Conservation (phyloP, 768 basidiomycete genomes). For the Collybiopsis luxurians region DNA sequence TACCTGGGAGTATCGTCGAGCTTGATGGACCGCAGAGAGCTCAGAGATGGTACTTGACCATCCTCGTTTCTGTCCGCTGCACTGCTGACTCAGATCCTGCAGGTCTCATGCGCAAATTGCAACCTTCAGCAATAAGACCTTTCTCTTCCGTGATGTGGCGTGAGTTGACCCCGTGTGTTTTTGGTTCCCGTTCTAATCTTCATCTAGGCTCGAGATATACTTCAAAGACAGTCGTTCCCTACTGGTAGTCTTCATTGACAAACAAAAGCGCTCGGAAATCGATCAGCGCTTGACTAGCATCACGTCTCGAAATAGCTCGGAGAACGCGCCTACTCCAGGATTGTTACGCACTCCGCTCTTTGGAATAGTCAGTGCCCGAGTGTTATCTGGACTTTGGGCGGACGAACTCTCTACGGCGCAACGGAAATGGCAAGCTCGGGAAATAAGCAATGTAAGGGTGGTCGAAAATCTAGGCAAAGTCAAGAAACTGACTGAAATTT, state of each 20-base stretch:
- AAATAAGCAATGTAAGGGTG: conserved; percentile 81
- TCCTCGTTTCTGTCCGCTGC: background rate
- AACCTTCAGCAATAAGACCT: conserved; percentile 76
- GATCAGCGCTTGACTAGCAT: conserved; percentile 51
- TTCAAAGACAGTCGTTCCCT: conserved; percentile 91
- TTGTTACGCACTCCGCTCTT: conserved; percentile 54
- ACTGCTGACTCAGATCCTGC: conserved; percentile 4
- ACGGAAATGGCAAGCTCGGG: conserved; percentile 82
- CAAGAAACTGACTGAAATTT: background rate
- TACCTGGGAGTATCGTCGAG: conserved; percentile 82
- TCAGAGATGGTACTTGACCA: conserved; percentile 65
- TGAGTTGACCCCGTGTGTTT: conserved; percentile 35
- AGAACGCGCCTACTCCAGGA: conserved; percentile 46
- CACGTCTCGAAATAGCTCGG: conserved; percentile 35
- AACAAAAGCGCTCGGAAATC: conserved; percentile 58
- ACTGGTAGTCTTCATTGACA: conserved; percentile 76
- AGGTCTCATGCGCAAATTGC: conserved; percentile 82
- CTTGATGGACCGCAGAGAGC: conserved; percentile 78
- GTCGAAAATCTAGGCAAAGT: background rate
- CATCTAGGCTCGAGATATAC: conserved; percentile 68
- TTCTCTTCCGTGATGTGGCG: conserved; percentile 91
- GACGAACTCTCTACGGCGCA: conserved; percentile 74
- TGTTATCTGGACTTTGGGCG: conserved; percentile 44
- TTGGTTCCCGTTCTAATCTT: background rate
- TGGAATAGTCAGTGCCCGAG: conserved; percentile 49